These are phyloP conservation scores for Chionographis japonica DNA, from an alignment of 106 monocot species.

Conservation along the genomic window DNA sequence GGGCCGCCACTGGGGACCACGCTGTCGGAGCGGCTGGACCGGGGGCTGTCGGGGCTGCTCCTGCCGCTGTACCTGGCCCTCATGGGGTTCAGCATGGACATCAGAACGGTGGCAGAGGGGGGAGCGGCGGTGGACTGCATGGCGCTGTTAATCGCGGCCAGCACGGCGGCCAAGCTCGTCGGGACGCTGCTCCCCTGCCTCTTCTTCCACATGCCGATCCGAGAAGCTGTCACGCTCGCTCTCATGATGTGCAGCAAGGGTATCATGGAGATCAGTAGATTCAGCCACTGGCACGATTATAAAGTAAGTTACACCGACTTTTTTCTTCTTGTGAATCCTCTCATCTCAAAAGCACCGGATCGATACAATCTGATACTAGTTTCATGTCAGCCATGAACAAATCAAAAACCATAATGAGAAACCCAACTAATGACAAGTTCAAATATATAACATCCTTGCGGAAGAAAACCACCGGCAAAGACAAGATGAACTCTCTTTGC, in stretches of 20 bases:
- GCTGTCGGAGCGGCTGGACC: conserved; percentile 13
- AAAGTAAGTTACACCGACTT: neutral
- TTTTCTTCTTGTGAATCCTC: too few species aligned
- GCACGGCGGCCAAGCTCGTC: conserved; percentile 6
- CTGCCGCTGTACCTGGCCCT: conserved; percentile 16
- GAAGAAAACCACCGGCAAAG: too few species aligned
- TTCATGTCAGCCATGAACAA: too few species aligned
- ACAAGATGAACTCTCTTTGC: too few species aligned
- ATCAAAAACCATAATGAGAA: too few species aligned
- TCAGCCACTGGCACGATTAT: neutral
- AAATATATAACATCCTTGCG: too few species aligned
- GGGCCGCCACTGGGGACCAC: conserved; percentile 36
- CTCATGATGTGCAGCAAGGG: conserved; percentile 22
- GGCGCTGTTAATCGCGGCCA: conserved; percentile 9
- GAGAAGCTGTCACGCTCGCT: neutral
- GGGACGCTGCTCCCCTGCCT: neutral
- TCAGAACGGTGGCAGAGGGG: neutral
- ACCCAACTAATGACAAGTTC: too few species aligned
- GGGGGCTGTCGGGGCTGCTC: conserved; percentile 7
- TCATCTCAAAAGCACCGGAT: too few species aligned
- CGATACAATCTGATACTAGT: too few species aligned
- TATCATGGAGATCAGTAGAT: conserved; percentile 8
- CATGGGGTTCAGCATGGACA: conserved; percentile 10
- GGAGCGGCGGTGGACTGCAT: neutral
- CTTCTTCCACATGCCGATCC: neutral